Conservation (phyloP, 495 filamentous ascomycete species). For the Penicillium bialowiezense region DNA sequence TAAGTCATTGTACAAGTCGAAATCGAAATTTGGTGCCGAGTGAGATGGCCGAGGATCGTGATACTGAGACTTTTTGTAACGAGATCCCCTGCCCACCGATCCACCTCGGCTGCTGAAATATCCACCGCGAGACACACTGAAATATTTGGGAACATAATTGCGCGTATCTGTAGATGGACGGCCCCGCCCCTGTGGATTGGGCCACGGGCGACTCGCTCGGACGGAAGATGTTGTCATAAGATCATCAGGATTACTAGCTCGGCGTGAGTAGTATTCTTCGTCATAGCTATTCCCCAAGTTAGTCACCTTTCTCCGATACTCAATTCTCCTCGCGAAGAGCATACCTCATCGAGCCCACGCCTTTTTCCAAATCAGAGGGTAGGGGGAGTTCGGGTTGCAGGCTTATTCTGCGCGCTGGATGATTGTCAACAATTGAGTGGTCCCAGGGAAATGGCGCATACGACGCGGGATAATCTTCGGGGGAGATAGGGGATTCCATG, state of each 20-base stretch:
- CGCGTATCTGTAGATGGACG: conserved; percentile 4
- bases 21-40: conserved; percentile 72
- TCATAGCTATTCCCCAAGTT: not conserved
- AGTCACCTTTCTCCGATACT: not conserved
- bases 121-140: not conserved
- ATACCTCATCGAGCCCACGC: conserved; percentile 13
- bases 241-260: not conserved
- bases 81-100: not conserved
- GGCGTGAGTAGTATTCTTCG: not conserved
- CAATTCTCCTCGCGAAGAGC: not conserved
- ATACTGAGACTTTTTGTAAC: conserved; percentile 58
- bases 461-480: not conserved
- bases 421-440: conserved; percentile 53
- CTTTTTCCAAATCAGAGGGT: conserved; percentile 3
- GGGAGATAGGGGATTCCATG: conserved; percentile 28
- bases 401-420: conserved; percentile 34
- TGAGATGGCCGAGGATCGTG: conserved; percentile 82
- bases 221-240: not conserved
- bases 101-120: not conserved
- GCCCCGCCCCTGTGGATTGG: not conserved
- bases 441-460: conserved; percentile 41
- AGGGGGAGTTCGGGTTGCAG: conserved; percentile 3
- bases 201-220: not conserved
- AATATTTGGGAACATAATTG: conserved; percentile 4
- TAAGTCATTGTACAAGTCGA: conserved; percentile 79